phyloP scores from a whole-genome alignment of 805 yeast species.

The Ascoidea asiatica region DNA sequence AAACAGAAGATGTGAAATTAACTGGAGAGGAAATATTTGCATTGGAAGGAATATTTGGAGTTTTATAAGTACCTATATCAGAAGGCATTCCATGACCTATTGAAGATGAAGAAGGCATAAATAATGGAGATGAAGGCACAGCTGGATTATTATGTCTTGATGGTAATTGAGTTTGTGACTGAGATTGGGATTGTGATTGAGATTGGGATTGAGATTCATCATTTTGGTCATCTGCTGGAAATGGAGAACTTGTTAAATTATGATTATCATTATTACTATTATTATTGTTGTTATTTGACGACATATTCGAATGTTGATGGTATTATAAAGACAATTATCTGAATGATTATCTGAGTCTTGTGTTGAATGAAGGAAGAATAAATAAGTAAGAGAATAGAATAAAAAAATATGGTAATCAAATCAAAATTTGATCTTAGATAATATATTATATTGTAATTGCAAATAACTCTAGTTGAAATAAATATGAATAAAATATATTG shows the following conservation, averaged over 20 bases:
- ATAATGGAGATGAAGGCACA: conserved; percentile 19
- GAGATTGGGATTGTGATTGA: conserved; percentile 21
- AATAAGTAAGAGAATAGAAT: no score
- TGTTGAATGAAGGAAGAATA: no score
- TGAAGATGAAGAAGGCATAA: conserved; percentile 19
- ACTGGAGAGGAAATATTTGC: conserved; percentile 30
- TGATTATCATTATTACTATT: no score
- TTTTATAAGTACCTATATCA: conserved; percentile 17
- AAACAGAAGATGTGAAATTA: conserved; percentile 25
- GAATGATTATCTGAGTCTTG: no score
- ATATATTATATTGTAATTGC: no score
- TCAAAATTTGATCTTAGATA: no score
- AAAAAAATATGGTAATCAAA: no score
- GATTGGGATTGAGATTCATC: conserved; percentile 3
- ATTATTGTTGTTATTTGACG: no score
- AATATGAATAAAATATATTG: no score
- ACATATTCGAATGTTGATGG: no score
- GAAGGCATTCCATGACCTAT: conserved; percentile 12
- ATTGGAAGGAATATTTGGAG: conserved; percentile 11
- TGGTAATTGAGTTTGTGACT: conserved; percentile 13
- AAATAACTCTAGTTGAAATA: no score
- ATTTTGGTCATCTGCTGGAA: conserved; percentile 22
- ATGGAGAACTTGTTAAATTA: conserved; percentile 41
- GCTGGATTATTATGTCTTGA: conserved; percentile 7
- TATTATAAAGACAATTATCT: no score